phyloP scores from a whole-genome alignment of 2,329 filamentous ascomycete genomes.

The Aspergillus fructus region DNA sequence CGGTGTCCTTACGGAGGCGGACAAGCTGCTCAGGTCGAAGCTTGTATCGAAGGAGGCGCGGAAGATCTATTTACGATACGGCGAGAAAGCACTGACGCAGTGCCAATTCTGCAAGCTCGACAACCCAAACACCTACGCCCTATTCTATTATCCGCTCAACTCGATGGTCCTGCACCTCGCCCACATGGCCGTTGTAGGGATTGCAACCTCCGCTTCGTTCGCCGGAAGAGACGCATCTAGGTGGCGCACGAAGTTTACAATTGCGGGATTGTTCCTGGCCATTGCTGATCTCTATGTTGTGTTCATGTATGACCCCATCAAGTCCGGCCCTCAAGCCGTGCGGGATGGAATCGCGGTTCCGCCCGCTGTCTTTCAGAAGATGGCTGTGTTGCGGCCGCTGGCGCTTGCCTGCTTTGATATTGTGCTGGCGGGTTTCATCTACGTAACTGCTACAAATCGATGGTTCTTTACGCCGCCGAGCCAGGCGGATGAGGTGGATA shows the following conservation, averaged over 20 bases:
- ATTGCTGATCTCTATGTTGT: constrained; percentile 66
- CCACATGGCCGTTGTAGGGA: constrained; percentile 70
- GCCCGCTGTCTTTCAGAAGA: constrained; percentile 32
- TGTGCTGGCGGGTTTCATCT: constrained; percentile 65
- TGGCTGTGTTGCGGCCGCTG: constrained; percentile 63
- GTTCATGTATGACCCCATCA: constrained; percentile 59
- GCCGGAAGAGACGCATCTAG: constrained; percentile 62
- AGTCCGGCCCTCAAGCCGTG: constrained; percentile 58
- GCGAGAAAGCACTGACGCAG: constrained; percentile 68
- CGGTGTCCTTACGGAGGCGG: constrained; percentile 48
- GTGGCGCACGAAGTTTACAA: constrained; percentile 71
- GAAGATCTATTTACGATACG: constrained; percentile 80
- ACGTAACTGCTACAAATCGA: constrained; percentile 75
- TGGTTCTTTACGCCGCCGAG: constrained; percentile 66
- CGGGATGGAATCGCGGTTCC: constrained; percentile 63
- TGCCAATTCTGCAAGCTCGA: constrained; percentile 83
- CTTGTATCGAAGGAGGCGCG: constrained; percentile 71
- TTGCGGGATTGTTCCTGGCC: constrained; percentile 60
- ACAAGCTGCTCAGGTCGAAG: constrained; percentile 65
- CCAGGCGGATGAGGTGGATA: constrained; percentile 66
- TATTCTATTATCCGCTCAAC: constrained; percentile 71
- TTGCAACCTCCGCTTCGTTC: constrained; percentile 69
- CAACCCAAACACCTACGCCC: constrained; percentile 68
- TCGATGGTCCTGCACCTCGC: constrained; percentile 75
- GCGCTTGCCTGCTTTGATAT: constrained; percentile 65